phyloP scores from a whole-genome alignment of 1,139 yeast species.

The Suhomyces coccinellae region DNA sequence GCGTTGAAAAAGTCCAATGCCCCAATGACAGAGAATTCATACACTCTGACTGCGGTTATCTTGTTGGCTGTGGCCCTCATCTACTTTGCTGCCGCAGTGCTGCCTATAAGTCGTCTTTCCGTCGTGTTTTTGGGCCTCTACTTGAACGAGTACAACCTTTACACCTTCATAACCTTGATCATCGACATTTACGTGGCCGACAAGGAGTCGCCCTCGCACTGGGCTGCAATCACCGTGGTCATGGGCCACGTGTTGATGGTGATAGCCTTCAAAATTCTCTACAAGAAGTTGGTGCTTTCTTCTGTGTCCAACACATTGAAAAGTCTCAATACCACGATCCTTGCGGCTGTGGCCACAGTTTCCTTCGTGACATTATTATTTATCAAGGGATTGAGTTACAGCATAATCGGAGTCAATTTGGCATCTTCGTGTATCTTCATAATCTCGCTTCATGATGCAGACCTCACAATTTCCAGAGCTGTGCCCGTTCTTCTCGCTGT shows the following conservation, averaged over 20 bases:
- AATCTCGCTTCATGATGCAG: slow-evolving; percentile 27
- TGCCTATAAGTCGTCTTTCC: slow-evolving; percentile 25
- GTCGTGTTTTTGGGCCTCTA: slow-evolving; percentile 30
- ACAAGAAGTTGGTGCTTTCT: slow-evolving; percentile 13
- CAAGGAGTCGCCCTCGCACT: slow-evolving; percentile 12
- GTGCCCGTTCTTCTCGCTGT: slow-evolving; percentile 22
- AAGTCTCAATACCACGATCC: slow-evolving; percentile 7
- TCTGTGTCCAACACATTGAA: slow-evolving; percentile 11
- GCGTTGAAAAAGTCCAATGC: slow-evolving; percentile 3
- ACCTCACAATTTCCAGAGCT: slow-evolving; percentile 19
- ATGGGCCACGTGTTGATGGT: slow-evolving; percentile 23
- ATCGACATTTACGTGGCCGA: slow-evolving; percentile 21
- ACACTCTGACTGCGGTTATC: slow-evolving; percentile 15
- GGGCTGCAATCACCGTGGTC: slow-evolving; percentile 12
- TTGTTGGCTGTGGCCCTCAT: slow-evolving; percentile 15
- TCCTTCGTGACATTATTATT: slow-evolving; percentile 7
- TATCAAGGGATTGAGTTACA: slow-evolving; percentile 15
- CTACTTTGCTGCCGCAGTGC: slow-evolving; percentile 18
- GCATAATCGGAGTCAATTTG: slow-evolving; percentile 27
- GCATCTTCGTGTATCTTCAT: slow-evolving; percentile 27
- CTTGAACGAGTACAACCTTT: slow-evolving; percentile 28
- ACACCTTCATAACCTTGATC: slow-evolving; percentile 26
- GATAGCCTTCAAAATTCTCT: slow-evolving; percentile 19
- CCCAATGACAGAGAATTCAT: slow-evolving; percentile 1
- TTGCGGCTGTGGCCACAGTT: slow-evolving; percentile 4